Conservation (phyloP, 805 yeast species). For the Yamadazyma paraphyllophila region DNA sequence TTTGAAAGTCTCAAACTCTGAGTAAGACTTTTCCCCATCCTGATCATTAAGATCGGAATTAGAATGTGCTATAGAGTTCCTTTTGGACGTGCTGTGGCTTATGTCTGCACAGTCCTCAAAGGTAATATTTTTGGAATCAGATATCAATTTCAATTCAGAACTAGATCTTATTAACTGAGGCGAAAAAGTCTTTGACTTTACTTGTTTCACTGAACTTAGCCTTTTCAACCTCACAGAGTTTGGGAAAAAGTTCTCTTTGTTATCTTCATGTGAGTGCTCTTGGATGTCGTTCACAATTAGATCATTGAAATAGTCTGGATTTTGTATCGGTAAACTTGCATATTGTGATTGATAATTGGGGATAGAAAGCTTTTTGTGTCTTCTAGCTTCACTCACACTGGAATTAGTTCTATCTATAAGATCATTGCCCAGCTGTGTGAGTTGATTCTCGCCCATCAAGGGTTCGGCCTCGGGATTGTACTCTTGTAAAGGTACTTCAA, state of each 20-base stretch:
- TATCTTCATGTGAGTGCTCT: background rate
- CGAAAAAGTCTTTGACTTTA: background rate
- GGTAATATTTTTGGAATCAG: background rate
- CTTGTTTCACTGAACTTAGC: background rate
- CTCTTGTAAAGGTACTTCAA: constrained; percentile 1
- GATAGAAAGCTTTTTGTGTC: background rate
- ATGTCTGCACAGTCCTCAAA: constrained; percentile 3
- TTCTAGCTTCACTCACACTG: background rate
- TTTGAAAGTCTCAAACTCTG: constrained; percentile 16
- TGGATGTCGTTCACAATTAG: background rate
- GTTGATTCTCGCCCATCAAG: background rate
- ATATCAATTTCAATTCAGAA: background rate
- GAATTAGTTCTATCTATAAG: background rate
- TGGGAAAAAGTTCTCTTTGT: background rate
- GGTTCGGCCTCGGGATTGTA: background rate
- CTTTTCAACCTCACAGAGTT: background rate
- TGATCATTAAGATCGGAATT: constrained; percentile 1
- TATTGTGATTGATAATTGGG: background rate
- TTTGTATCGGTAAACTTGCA: background rate
- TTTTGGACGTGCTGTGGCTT: background rate
- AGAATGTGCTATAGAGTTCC: constrained; percentile 4
- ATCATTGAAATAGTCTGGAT: too few relatives aligned
- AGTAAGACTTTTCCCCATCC: constrained; percentile 4
- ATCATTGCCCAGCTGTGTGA: background rate
- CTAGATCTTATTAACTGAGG: background rate